Evolutionary conservation across 768 basidiomycete genomes (phyloP).

Genomic region (Rhizopogon roseolus): DNA sequence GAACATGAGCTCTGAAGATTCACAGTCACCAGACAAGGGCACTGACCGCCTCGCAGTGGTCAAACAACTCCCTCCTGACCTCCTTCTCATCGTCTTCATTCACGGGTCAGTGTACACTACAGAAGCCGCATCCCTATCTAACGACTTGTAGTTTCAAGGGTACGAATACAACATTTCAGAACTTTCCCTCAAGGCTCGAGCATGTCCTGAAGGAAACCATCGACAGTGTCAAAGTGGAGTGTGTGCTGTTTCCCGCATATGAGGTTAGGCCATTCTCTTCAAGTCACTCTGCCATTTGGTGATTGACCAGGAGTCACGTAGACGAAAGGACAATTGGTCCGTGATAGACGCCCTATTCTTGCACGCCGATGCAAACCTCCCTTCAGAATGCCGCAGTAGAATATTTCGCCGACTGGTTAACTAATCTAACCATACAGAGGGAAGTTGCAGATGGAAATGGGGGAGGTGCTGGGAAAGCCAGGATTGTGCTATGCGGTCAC

Average conservation of each 20-base stretch:
- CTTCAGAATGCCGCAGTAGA: slow-evolving; percentile 73
- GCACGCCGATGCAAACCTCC: slow-evolving; percentile 1
- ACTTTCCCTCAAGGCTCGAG: slow-evolving; percentile 75
- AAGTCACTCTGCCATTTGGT: not conserved
- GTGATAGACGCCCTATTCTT: slow-evolving; percentile 19
- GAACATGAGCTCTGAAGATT: not conserved
- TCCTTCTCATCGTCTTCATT: slow-evolving; percentile 69
- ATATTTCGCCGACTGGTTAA: slow-evolving; percentile 89
- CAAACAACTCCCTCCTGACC: slow-evolving; percentile 26
- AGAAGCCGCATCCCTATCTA: not conserved
- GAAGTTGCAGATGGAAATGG: slow-evolving; percentile 75
- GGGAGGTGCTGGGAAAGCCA: slow-evolving; percentile 67
- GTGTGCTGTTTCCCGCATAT: slow-evolving; percentile 83
- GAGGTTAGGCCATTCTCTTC: slow-evolving; percentile 45
- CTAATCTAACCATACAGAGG: slow-evolving; percentile 78
- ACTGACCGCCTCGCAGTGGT: slow-evolving; percentile 1
- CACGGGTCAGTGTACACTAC: slow-evolving; percentile 55
- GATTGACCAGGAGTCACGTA: slow-evolving; percentile 20
- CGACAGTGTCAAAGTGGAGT: slow-evolving; percentile 55
- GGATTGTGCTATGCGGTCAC: slow-evolving; percentile 86
- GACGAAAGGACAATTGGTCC: slow-evolving; percentile 89
- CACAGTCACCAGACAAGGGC: slow-evolving; percentile 4
- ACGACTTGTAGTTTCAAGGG: slow-evolving; percentile 43
- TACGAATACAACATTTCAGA: slow-evolving; percentile 65
- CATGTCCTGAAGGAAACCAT: slow-evolving; percentile 72